Base-by-base conservation (phyloP, 768 basidiomycete species). In the Trametes maxima region DNA sequence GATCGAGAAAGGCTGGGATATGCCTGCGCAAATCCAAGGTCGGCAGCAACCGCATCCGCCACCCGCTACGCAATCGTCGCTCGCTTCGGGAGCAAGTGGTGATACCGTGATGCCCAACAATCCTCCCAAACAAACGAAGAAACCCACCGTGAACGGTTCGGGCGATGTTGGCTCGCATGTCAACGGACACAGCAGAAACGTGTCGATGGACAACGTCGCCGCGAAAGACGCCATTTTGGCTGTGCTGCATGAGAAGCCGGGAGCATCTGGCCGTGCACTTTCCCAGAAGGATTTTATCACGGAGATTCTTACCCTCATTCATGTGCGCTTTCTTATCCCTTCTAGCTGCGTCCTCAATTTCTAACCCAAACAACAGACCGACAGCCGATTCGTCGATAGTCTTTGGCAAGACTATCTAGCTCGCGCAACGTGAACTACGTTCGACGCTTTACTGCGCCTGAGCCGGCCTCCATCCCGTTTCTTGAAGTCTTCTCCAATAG, bases 241-340 rank as follows among this genome's bases (percentile, higher is more conserved):
- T 11, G 59, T 54, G 21, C 14, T 63, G 39, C 19, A 45, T 6
- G 51, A 43, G 10, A 60, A 61, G 43, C 19, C 37, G 12, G 35
- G 28, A 3, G 44, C 37, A 11, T 42, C 52, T 8, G 36, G 17
- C 5, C 57, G 19, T 3, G 40, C 47, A 2, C n/a, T 68, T 1
- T 40, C 39, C 17, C 57, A 63, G 21, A 77, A 71, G 57, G 82
- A 83, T 36, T 79, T 87, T 19, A 74, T 90, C 45, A 74, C 78
- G 62, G 90, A 94, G 68, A 89, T 94, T 60, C 72, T 98, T 69
- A 85, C 89, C 0, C 79, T 98, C 33, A 70, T 74, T 11, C 65
- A 70, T 45, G 72, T 74, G 39, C 42, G 73, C 69, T 2, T 0
- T 52, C 10, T 22, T 21, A 16, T 4, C 14, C 3, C 45, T n/a